Evolutionary conservation across 495 filamentous ascomycete species (phyloP).

Genomic region (Penicillium cosmopolitanum): DNA sequence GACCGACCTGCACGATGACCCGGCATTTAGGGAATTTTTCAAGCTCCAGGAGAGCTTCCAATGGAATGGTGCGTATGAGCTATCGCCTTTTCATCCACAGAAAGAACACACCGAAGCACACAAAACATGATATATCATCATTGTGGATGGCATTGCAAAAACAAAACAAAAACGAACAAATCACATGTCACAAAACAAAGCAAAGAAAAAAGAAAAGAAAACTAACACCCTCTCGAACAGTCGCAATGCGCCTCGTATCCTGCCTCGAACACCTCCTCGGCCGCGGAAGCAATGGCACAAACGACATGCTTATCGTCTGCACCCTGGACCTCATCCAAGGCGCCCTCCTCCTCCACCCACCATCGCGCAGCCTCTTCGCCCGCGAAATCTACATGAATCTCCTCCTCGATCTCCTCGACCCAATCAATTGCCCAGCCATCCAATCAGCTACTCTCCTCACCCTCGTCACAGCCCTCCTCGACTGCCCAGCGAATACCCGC

Average conservation of each 20-base stretch:
- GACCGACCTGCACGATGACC: conserved; percentile 74
- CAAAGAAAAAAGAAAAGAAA: background rate
- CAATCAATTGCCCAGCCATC: conserved; percentile 86
- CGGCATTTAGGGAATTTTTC: conserved; percentile 94
- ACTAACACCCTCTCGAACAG: conserved; percentile 35
- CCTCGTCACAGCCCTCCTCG: conserved; percentile 84
- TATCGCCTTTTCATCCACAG: background rate
- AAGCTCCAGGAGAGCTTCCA: conserved; percentile 95
- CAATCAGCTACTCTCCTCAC: conserved; percentile 88
- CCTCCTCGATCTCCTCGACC: conserved; percentile 92
- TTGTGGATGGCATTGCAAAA: background rate
- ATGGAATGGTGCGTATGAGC: conserved; percentile 76
- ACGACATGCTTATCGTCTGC: conserved; percentile 86
- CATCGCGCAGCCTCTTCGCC: conserved; percentile 82
- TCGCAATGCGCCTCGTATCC: conserved; percentile 81
- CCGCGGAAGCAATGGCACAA: conserved; percentile 75
- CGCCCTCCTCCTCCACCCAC: conserved; percentile 87
- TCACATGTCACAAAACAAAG: background rate
- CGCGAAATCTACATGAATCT: conserved; percentile 96
- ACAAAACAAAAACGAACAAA: background rate
- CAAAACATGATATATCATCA: no score
- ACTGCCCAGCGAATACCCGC: conserved; percentile 81
- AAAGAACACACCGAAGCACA: no score
- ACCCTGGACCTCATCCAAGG: conserved; percentile 91
- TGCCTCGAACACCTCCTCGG: conserved; percentile 89